Conservation (phyloP, 345 rosid genomes). For the Luvunga scandens region DNA sequence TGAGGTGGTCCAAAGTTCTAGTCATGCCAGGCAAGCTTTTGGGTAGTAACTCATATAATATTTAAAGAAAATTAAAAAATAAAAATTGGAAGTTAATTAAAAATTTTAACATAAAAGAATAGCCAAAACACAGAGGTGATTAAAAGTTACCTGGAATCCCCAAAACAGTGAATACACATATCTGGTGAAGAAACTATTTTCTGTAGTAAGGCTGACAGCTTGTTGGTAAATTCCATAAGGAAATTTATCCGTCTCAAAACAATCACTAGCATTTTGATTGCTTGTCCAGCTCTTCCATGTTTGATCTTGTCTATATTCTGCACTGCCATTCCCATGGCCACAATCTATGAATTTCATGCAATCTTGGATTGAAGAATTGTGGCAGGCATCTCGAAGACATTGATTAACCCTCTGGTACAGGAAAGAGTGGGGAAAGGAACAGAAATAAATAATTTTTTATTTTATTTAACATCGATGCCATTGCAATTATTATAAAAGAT, state of each 20-base stretch:
- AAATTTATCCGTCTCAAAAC: slow-evolving; percentile 44
- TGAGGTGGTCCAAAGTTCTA: background rate
- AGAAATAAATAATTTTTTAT: background rate
- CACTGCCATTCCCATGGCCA: slow-evolving; percentile 27
- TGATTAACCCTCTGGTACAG: slow-evolving; percentile 76
- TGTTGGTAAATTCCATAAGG: slow-evolving; percentile 54
- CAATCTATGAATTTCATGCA: slow-evolving; percentile 65
- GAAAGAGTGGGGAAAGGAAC: background rate
- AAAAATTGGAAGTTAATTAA: too few relatives aligned
- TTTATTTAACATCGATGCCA: background rate
- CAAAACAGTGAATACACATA: slow-evolving; percentile 77
- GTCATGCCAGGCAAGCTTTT: background rate
- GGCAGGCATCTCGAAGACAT: slow-evolving; percentile 75
- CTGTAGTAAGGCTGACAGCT: slow-evolving; percentile 57
- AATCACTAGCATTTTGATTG: slow-evolving; percentile 37
- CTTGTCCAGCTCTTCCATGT: slow-evolving; percentile 27
- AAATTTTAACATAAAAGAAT: background rate
- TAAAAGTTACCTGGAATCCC: slow-evolving; percentile 81
- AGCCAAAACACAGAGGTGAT: background rate
- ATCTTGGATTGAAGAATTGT: background rate
- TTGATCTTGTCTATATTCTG: fast-evolving
- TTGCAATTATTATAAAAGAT: background rate
- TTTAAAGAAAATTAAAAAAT: background rate
- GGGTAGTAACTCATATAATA: background rate
- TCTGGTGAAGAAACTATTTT: slow-evolving; percentile 43